Evolutionary conservation across 2,329 filamentous ascomycete species (phyloP).

Genomic region (Xylariaceae sp.): DNA sequence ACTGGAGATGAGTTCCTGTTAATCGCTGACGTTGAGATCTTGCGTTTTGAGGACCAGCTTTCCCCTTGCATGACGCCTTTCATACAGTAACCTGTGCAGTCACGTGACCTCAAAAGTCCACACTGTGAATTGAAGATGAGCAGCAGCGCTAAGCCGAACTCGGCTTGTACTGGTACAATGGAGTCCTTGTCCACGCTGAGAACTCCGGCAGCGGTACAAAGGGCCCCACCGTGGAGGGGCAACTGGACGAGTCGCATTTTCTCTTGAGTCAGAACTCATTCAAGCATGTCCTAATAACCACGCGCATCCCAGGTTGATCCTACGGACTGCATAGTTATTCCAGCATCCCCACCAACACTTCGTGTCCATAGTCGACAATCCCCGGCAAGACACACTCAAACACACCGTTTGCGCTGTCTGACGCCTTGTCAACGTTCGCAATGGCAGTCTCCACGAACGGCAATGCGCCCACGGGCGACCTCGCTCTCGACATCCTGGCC

Average conservation of each 20-base stretch:
- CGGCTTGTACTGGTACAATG: background rate
- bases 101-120: background rate
- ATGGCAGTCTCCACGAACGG: constrained; percentile 2
- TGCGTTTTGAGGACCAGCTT: background rate
- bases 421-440: background rate
- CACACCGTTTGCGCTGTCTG: background rate
- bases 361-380: background rate
- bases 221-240: constrained; percentile 12
- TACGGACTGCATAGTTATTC: background rate
- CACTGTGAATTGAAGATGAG: background rate
- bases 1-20: too few relatives aligned
- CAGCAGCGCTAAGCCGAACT: background rate
- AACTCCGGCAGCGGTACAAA: background rate
- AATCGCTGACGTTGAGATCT: too few relatives aligned
- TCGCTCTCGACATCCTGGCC: constrained; percentile 4
- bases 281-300: background rate
- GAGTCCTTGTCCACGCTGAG: background rate
- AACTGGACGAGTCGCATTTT: constrained; percentile 1
- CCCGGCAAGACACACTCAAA: background rate
- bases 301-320: background rate
- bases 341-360: background rate
- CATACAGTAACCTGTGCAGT: background rate
- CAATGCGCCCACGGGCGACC: constrained; percentile 1
- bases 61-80: background rate
- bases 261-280: constrained; percentile 6